Evolutionary conservation across 2,329 filamentous ascomycete species (phyloP).

Genomic region (Pseudomassariella vexata): DNA sequence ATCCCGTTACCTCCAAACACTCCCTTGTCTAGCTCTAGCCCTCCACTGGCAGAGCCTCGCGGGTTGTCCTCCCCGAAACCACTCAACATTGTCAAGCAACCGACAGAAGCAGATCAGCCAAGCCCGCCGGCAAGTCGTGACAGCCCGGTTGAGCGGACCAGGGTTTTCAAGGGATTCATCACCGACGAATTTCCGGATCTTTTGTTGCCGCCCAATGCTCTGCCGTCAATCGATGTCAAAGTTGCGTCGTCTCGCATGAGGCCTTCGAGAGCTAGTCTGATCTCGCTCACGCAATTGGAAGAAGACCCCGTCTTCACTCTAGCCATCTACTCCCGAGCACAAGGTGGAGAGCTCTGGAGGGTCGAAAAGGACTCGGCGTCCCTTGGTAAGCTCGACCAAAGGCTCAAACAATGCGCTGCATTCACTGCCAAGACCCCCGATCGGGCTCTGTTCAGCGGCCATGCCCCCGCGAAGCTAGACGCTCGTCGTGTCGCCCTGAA

Average conservation of each 20-base stretch:
- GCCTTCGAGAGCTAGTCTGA: conserved; percentile 78
- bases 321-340: conserved; percentile 73
- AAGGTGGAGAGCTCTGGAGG: conserved; percentile 79
- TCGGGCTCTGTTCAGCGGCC: conserved; percentile 78
- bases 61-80: conserved; percentile 34
- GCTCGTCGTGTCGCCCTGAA: conserved; percentile 76
- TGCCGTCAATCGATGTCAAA: conserved; percentile 78
- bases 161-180: conserved; percentile 70
- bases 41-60: conserved; percentile 35
- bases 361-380: conserved; percentile 87
- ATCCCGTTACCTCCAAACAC: conserved; percentile 68
- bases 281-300: conserved; percentile 73
- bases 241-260: conserved; percentile 94
- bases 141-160: conserved; percentile 36
- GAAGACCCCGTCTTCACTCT: conserved; percentile 94
- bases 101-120: conserved; percentile 16
- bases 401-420: conserved; percentile 66
- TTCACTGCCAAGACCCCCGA: conserved; percentile 79
- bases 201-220: conserved; percentile 78
- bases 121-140: conserved; percentile 26
- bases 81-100: conserved; percentile 30
- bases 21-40: conserved; percentile 57
- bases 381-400: conserved; percentile 74
- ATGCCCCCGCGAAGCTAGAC: conserved; percentile 90
- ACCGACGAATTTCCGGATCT: conserved; percentile 85